Evolutionary conservation across 2,329 filamentous ascomycete species (phyloP), one percentile per base, ranked within the genome.

Genomic region (Trichoderma polysporum): DNA sequence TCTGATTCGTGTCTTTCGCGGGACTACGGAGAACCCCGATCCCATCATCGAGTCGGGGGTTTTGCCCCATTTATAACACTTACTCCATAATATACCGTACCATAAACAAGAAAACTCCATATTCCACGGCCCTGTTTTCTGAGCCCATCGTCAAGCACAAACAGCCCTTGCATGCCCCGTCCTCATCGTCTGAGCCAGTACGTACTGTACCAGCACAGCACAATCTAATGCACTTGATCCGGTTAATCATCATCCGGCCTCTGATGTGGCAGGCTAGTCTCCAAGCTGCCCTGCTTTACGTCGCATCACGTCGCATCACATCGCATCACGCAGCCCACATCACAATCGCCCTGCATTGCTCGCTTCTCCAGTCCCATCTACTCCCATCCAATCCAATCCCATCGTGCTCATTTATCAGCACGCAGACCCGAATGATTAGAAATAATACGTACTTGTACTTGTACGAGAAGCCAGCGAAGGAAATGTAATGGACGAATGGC

Each of bases 81-180:
- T 3, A 25, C 49, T 52, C 22, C 25, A 22, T 17, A 2, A n/a
- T 47, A n/a, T 22, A 47, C 10, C 37, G 37, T 41, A 41, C 37
- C 10, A 41, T 10, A 41, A 41, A 41, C 10, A 41, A n/a, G n/a
- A 49, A n/a, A 3, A 49, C n/a, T 27, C 22, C 6, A 25, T 39
- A 29, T 15, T 59, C 56, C 56, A 27, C 41, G 56, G 56, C 37
- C 56, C 56, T 59, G 56, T n/a, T 59, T 59, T 59, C 56, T 59
- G 37, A 59, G 56, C 57, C 57, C 57, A 41, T 13, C 7, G 8
- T 17, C 41, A 15, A 29, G 29, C 19, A 22, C 25, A 15, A n/a
- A n/a, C n/a, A n/a, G n/a, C 53, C 53, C 53, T 57, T 57, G 53
- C 53, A 39, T 57, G 9, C 3, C 35, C 17, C 22, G n/a, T 33